Conservation (phyloP, 345 rosid species). For the Heritiera fomes region DNA sequence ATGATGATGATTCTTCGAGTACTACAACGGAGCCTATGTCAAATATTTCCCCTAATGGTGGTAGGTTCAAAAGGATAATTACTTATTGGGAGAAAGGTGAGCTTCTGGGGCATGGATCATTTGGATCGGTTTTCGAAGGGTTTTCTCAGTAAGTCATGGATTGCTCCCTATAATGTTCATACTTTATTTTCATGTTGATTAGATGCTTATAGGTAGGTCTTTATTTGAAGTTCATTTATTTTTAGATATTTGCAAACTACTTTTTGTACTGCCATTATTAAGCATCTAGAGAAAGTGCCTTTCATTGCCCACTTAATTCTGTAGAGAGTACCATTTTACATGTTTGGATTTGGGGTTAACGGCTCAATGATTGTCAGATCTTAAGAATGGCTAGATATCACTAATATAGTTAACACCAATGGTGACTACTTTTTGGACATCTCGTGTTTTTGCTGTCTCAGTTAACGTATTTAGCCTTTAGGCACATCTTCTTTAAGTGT, state of each 20-base stretch:
- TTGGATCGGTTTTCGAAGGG: slow-evolving; percentile 88
- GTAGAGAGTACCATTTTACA: neutral
- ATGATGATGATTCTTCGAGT: slow-evolving; percentile 77
- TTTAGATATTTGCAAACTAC: neutral
- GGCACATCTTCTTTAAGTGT: neutral
- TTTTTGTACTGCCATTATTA: neutral
- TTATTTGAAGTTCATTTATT: neutral
- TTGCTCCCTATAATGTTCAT: neutral
- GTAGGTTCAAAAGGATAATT: slow-evolving; percentile 43
- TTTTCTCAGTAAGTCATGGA: slow-evolving; percentile 63
- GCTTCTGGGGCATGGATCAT: slow-evolving; percentile 84
- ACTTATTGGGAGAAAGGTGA: slow-evolving; percentile 71
- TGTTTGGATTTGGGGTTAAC: neutral
- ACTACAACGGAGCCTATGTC: slow-evolving; percentile 54
- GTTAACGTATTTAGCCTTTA: neutral
- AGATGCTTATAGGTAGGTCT: neutral
- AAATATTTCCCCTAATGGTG: slow-evolving; percentile 62
- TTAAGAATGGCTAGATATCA: neutral
- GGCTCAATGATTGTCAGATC: neutral
- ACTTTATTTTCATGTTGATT: neutral
- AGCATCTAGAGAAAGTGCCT: neutral
- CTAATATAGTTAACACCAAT: neutral
- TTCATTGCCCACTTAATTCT: neutral
- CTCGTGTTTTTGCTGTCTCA: neutral
- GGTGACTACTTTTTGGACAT: neutral